A percentile compares a stretch with the other conserved stretches of the same genome.
Conservation (phyloP, 768 basidiomycete species). For the Podaxis rugospora region DNA sequence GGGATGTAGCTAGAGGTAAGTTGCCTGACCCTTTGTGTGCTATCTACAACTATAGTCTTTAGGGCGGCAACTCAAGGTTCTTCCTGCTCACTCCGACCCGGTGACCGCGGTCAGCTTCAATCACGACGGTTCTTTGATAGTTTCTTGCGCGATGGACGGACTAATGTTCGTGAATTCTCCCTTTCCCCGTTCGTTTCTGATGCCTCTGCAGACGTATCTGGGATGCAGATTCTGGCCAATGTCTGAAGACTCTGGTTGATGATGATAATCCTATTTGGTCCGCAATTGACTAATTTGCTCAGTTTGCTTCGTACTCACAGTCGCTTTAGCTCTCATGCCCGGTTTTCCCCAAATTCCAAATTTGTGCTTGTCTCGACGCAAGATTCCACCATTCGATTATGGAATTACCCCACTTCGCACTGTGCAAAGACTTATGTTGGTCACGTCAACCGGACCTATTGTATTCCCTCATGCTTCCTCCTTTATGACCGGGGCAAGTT, state of each 20-base stretch:
- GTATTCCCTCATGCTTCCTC: constrained; percentile 65
- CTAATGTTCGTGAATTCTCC: constrained; percentile 62
- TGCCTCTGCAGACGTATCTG: constrained; percentile 74
- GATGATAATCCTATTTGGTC: constrained; percentile 95
- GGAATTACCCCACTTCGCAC: constrained; percentile 89
- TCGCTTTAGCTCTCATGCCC: constrained; percentile 67
- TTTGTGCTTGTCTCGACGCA: constrained; percentile 90
- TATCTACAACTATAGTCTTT: neutral
- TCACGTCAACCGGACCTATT: constrained; percentile 83
- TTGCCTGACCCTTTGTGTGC: neutral
- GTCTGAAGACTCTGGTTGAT: constrained; percentile 93
- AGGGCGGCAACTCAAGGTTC: constrained; percentile 82
- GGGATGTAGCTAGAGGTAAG: constrained; percentile 91
- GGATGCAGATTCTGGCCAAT: constrained; percentile 97
- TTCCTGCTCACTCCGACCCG: constrained; percentile 97
- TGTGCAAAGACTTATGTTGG: constrained; percentile 93
- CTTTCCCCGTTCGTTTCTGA: neutral
- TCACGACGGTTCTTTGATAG: constrained; percentile 90
- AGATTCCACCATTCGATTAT: constrained; percentile 90
- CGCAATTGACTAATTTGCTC: constrained; percentile 12
- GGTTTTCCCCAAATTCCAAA: constrained; percentile 89
- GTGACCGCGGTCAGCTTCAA: constrained; percentile 94
- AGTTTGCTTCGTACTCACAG: constrained; percentile 7
- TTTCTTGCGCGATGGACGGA: constrained; percentile 95
- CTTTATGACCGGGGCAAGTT: constrained; percentile 50